These are phyloP conservation scores for Metrosideros polymorpha DNA, from an alignment of 441 rosid genomes.

Conservation along the genomic window DNA sequence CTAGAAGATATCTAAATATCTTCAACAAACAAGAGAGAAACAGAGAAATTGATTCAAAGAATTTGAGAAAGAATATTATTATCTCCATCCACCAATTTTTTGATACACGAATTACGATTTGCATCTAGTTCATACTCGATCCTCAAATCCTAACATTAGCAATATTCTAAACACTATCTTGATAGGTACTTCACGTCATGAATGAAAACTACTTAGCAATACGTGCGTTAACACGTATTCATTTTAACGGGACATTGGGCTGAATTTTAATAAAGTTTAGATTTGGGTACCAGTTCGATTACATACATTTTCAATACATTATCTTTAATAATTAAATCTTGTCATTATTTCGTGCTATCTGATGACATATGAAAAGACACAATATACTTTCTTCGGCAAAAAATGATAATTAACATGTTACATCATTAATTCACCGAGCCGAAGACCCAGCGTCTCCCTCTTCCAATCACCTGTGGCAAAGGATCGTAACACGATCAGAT, in stretches of 20 bases:
- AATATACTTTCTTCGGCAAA: neutral
- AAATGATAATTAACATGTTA: too few species aligned
- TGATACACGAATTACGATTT: too few species aligned
- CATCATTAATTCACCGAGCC: too few species aligned
- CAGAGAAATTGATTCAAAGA: too few species aligned
- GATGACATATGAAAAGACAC: too few species aligned
- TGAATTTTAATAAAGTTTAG: neutral
- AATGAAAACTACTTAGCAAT: neutral
- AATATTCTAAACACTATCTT: neutral
- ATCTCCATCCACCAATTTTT: too few species aligned
- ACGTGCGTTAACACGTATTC: neutral
- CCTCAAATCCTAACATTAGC: neutral
- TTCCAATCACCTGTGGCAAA: constrained; percentile 3
- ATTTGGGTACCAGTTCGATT: neutral
- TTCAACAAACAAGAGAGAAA: too few species aligned
- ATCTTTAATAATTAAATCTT: too few species aligned
- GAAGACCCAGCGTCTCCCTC: neutral
- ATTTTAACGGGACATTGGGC: neutral
- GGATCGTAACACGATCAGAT: neutral
- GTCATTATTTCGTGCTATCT: too few species aligned
- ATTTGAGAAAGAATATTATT: too few species aligned
- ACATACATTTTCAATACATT: too few species aligned
- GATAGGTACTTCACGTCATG: neutral
- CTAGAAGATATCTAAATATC: too few species aligned
- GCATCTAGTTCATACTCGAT: neutral